Evolutionary conservation across 2,329 filamentous ascomycete genomes (phyloP), one percentile per base, ranked within the genome.

Genomic region (Fusarium humuli): DNA sequence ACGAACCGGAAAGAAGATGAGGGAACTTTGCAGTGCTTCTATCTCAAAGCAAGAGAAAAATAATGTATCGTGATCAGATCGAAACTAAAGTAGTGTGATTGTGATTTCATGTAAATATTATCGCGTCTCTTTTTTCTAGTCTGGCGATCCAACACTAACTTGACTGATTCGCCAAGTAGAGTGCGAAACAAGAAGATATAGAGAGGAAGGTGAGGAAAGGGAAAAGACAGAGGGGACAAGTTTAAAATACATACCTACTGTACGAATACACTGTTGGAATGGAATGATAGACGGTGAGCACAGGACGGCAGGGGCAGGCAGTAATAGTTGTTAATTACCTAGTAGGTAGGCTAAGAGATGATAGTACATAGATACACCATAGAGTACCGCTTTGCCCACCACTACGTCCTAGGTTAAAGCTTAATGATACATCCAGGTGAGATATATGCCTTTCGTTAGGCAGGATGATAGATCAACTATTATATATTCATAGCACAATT

Each of bases 201-300:
- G 6, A 12, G 13, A 47, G 20, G 27, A 40, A 25, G 5, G n/a
- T n/a, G 23, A 47, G 23, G 27, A 29, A 29, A 29, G 10, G 27
- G 4, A 41, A 13, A 34, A 25, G 23, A 16, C 30, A 25, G 30
- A 37, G 8, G 52, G 22, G 8, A 18, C 2, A 37, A 40, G 18
- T n/a, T n/a, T 37, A 52, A 8, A 32, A 9, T 27, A 52, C 10
- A 3, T 1, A 37, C 11, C 16, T 44, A 44, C 23, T 27, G 18
- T n/a, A 40, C 6, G 16, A 52, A 52, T 40, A 29, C 57, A 60
- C 57, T 32, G 42, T 46, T 59, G 46, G 44, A 57, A 45, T 64
- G 59, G n/a, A 64, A 64, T 46, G 50, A 30, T 41, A 20, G 18
- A 37, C 22, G 29, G 34, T 44, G n/a, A 64, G 44, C 49, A 64